Conservation (phyloP, 352 stramenopile species). For the Pythium aphanidermatum region DNA sequence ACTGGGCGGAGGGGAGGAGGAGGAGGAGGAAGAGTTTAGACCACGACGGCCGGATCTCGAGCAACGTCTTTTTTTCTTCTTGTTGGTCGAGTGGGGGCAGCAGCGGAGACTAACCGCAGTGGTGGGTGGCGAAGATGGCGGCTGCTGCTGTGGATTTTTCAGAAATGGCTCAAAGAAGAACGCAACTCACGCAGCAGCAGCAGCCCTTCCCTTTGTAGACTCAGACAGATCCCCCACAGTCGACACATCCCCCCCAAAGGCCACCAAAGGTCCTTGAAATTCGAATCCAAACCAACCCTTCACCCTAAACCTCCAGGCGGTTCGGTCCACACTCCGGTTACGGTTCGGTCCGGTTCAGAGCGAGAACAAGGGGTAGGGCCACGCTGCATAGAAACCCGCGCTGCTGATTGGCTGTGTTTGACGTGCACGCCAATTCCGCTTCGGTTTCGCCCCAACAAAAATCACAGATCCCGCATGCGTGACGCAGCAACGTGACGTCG, state of each 20-base stretch:
- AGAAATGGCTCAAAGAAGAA: slow-evolving; percentile 28
- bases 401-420: slow-evolving; percentile 14
- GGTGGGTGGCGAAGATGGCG: background rate
- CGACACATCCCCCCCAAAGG: slow-evolving; percentile 9
- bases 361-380: too few species aligned
- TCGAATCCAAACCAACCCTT: slow-evolving; percentile 16
- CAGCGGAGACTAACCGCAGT: too few species aligned
- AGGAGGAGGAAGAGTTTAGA: background rate
- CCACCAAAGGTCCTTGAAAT: slow-evolving; percentile 22
- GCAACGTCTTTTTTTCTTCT: background rate
- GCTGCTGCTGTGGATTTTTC: slow-evolving; percentile 19
- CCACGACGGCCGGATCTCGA: background rate
- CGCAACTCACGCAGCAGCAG: slow-evolving; percentile 22
- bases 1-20: slow-evolving; percentile 4
- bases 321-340: slow-evolving; percentile 15
- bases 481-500: slow-evolving; percentile 18
- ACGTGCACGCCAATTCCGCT: slow-evolving; percentile 14
- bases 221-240: slow-evolving; percentile 9
- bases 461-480: too few species aligned
- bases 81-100: too few species aligned
- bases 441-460: too few species aligned
- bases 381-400: slow-evolving; percentile 9
- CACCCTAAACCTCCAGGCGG: slow-evolving; percentile 11
- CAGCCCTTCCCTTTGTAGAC: slow-evolving; percentile 7
- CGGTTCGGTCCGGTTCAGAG: slow-evolving; percentile 16